phyloP scores from a whole-genome alignment of 768 basidiomycete genomes.

The Fistulinella prunicolor region DNA sequence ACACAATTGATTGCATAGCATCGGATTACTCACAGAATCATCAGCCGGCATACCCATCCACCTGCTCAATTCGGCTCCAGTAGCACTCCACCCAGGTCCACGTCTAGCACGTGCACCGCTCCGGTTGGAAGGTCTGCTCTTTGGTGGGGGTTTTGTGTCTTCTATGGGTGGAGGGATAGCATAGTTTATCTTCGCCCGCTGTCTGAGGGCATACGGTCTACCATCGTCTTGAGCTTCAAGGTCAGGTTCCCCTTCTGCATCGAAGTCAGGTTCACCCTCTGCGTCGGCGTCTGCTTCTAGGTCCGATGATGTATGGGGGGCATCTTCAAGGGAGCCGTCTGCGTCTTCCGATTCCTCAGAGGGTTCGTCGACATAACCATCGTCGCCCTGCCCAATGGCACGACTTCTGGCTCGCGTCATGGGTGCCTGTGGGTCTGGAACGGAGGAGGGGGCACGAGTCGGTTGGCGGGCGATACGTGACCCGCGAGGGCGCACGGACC shows the following conservation, averaged over 20 bases:
- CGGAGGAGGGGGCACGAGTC: slow-evolving; percentile 1
- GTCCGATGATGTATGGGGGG: slow-evolving; percentile 40
- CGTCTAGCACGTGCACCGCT: slow-evolving; percentile 40
- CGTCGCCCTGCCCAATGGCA: slow-evolving; percentile 42
- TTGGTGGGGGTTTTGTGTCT: slow-evolving; percentile 47
- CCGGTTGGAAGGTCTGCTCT: slow-evolving; percentile 37
- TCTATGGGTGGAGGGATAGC: slow-evolving; percentile 81
- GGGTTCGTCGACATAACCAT: slow-evolving; percentile 49
- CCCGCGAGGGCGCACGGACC: slow-evolving; percentile 12
- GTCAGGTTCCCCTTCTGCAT: slow-evolving; percentile 38
- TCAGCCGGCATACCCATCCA: slow-evolving; percentile 75
- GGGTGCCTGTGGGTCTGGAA: slow-evolving; percentile 4
- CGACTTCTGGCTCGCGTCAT: slow-evolving; percentile 27
- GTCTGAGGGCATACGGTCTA: slow-evolving; percentile 56
- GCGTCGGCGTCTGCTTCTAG: slow-evolving; percentile 35
- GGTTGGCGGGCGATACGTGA: slow-evolving; percentile 28
- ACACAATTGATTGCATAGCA: background rate
- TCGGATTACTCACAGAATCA: slow-evolving; percentile 54
- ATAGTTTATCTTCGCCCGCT: slow-evolving; percentile 67
- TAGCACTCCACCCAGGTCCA: slow-evolving; percentile 74
- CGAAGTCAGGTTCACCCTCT: slow-evolving; percentile 39
- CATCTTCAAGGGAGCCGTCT: slow-evolving; percentile 59
- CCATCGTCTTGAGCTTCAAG: slow-evolving; percentile 41
- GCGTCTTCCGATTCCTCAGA: slow-evolving; percentile 51
- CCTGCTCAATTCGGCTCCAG: slow-evolving; percentile 69